phyloP scores from a whole-genome alignment of 352 stramenopile species.

The Globisporangium perplexum region DNA sequence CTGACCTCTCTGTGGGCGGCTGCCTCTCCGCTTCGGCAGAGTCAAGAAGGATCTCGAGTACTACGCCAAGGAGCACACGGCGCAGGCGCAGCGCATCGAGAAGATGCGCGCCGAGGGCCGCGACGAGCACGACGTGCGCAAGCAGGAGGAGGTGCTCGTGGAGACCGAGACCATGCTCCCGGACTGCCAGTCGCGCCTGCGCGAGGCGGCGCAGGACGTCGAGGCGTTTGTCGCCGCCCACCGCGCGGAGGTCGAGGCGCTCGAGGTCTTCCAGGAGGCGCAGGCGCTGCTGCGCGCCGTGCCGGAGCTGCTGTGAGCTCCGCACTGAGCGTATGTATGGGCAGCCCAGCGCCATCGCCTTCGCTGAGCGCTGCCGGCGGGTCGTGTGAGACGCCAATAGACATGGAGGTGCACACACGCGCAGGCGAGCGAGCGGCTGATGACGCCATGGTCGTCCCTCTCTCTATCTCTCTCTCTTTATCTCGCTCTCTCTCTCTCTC shows the following conservation, averaged over 20 bases:
- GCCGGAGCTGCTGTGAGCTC: slow-evolving; percentile 19
- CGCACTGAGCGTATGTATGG: neutral
- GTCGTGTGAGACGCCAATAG: neutral
- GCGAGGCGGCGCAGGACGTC: slow-evolving; percentile 53
- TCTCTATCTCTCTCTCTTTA: neutral
- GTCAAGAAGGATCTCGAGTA: slow-evolving; percentile 84
- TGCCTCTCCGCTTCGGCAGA: slow-evolving; percentile 14
- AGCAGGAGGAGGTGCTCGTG: slow-evolving; percentile 75
- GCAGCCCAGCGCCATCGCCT: neutral
- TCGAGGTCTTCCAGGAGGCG: slow-evolving; percentile 40
- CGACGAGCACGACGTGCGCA: slow-evolving; percentile 75
- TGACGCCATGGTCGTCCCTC: neutral
- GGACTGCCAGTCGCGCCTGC: slow-evolving; percentile 64
- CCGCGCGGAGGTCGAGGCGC: slow-evolving; percentile 27
- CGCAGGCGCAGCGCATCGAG: slow-evolving; percentile 54
- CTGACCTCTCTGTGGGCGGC: neutral
- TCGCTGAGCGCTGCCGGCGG: neutral
- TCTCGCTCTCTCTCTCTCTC: neutral
- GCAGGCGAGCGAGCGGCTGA: too few relatives aligned
- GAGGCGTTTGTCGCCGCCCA: slow-evolving; percentile 37
- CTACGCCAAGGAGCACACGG: slow-evolving; percentile 65
- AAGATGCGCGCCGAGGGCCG: slow-evolving; percentile 47
- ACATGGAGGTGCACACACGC: too few relatives aligned
- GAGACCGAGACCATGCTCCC: slow-evolving; percentile 81
- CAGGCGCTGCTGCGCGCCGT: slow-evolving; percentile 38